A percentile compares a stretch with the other conserved stretches of the same genome.
Conservation (phyloP, 495 filamentous ascomycete species). For the Penicillium lividum region DNA sequence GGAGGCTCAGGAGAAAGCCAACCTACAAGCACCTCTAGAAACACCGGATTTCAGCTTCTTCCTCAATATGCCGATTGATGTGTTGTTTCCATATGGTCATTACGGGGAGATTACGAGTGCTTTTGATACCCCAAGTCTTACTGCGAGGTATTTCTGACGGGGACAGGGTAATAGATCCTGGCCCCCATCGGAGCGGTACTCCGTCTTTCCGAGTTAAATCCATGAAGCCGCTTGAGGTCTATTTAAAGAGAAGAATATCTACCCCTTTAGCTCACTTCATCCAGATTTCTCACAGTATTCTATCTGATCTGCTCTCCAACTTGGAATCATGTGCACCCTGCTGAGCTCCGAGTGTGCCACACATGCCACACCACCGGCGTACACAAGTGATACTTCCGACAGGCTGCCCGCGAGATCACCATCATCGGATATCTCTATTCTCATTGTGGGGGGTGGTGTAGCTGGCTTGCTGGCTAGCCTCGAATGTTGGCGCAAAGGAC, state of each 20-base stretch:
- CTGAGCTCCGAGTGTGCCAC: not conserved
- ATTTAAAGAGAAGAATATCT: not conserved
- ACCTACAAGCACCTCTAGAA: not conserved
- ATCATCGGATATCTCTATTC: constrained; percentile 10
- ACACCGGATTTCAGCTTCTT: constrained; percentile 17
- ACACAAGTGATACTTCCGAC: not conserved
- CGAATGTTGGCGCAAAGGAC: constrained; percentile 24
- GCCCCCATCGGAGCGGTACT: not conserved
- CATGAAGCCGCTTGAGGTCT: not conserved
- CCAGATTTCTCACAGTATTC: not conserved
- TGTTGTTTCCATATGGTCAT: constrained; percentile 18
- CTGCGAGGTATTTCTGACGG: not conserved
- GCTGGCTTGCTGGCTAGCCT: constrained; percentile 18
- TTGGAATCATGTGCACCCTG: not conserved
- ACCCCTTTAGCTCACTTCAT: not conserved
- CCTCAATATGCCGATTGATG: constrained; percentile 17
- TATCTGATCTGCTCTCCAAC: not conserved
- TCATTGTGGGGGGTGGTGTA: constrained; percentile 21
- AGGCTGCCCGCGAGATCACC: constrained; percentile 8
- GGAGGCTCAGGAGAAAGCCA: constrained; percentile 10
- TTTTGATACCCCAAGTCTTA: not conserved
- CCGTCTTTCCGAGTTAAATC: not conserved
- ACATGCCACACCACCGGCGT: not conserved
- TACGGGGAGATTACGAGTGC: not conserved
- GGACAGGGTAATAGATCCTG: not conserved